phyloP scores from a whole-genome alignment of 148 eudicot species.

The Arctostaphylos glauca region DNA sequence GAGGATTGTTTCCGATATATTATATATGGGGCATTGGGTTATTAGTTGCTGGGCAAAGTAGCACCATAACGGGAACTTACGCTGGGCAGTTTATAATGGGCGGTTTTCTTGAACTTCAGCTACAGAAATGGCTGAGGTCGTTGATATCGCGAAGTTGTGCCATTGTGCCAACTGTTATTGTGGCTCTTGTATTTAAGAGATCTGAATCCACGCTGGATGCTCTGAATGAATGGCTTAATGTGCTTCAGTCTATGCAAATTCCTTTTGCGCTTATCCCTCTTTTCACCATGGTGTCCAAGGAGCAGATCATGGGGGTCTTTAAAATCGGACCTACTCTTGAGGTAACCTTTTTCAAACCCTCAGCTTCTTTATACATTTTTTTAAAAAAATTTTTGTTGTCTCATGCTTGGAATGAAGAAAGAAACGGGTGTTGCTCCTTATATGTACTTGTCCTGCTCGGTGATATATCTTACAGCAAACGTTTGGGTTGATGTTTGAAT shows the following conservation, averaged over 20 bases:
- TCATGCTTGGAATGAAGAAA: too few relatives aligned
- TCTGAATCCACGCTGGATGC: constrained; percentile 72
- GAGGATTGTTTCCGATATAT: constrained; percentile 69
- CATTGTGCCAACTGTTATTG: constrained; percentile 71
- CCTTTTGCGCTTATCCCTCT: constrained; percentile 90
- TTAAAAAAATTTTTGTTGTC: too few relatives aligned
- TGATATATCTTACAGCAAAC: too few relatives aligned
- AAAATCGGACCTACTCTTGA: constrained; percentile 65
- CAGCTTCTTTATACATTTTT: too few relatives aligned
- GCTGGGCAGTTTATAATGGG: constrained; percentile 97
- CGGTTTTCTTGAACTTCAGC: constrained; percentile 63
- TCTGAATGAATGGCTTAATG: constrained; percentile 86
- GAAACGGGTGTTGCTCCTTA: too few relatives aligned
- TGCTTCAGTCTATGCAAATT: constrained; percentile 87
- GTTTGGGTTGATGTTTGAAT: too few relatives aligned
- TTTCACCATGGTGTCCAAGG: constrained; percentile 72
- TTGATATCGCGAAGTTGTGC: constrained; percentile 83
- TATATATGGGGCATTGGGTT: constrained; percentile 94
- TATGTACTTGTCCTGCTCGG: too few relatives aligned
- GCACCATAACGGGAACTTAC: constrained; percentile 89
- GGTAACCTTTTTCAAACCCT: constrained; percentile 32
- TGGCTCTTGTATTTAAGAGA: constrained; percentile 58
- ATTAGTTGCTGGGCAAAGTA: constrained; percentile 91
- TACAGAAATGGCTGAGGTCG: constrained; percentile 76
- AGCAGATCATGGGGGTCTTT: constrained; percentile 74